Percentiles rank a stretch among this genome's conserved stretches.
Evolutionary conservation across 345 rosid species (phyloP).

Genomic region (Citrus mangshanensis): DNA sequence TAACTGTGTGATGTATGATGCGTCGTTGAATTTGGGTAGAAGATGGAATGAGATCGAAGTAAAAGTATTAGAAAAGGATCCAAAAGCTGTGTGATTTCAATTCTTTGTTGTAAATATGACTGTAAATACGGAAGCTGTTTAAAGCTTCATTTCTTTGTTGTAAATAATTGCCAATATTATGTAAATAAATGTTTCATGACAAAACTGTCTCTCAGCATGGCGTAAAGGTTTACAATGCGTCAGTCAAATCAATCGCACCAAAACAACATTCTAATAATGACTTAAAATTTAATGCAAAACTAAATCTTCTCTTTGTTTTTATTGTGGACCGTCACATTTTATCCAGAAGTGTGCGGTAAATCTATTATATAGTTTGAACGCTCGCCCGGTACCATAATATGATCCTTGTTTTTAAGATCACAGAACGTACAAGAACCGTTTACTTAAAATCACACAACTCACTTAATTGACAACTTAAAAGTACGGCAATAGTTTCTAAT

Average conservation of each 20-base stretch:
- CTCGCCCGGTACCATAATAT: too few relatives aligned
- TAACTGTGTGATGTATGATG: not conserved
- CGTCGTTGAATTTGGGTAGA: not conserved
- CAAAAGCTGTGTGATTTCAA: constrained; percentile 2
- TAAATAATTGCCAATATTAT: constrained; percentile 12
- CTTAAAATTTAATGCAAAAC: too few relatives aligned
- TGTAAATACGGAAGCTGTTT: constrained; percentile 14
- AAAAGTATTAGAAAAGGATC: not conserved
- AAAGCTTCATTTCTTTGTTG: not conserved
- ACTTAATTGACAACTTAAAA: too few relatives aligned
- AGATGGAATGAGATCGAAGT: not conserved
- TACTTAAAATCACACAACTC: too few relatives aligned
- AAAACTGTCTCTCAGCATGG: not conserved
- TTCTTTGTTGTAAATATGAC: constrained; percentile 34
- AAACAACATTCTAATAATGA: not conserved
- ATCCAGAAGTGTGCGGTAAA: too few relatives aligned
- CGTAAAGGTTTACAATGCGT: too few relatives aligned
- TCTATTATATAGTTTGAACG: fast-evolving
- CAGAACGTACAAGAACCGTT: too few relatives aligned
- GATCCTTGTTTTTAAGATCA: too few relatives aligned
- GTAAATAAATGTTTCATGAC: constrained; percentile 12
- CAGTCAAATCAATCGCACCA: too few relatives aligned
- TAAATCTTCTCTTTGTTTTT: not conserved
- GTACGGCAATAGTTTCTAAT: too few relatives aligned
- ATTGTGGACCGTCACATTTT: not conserved